Evolutionary conservation across 352 stramenopile genomes (phyloP).

Genomic region (Phytophthora tentaculata): DNA sequence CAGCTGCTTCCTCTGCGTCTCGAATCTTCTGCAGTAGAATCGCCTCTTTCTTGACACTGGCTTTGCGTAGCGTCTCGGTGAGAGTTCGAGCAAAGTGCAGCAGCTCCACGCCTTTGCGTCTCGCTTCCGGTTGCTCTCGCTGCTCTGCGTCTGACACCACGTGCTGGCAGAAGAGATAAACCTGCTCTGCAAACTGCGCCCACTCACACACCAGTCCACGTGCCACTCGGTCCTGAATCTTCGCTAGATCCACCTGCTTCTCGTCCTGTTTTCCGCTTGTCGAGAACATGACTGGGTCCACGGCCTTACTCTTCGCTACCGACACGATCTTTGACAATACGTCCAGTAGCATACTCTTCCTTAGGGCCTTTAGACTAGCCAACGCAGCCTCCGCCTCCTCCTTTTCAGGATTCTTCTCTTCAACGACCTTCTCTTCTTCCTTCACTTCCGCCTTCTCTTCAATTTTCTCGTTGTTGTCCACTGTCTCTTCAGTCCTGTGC

Average conservation of each 20-base stretch:
- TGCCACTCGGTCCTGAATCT: slow-evolving; percentile 51
- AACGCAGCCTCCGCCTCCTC: slow-evolving; percentile 51
- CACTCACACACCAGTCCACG: slow-evolving; percentile 58
- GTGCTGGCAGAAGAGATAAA: slow-evolving; percentile 78
- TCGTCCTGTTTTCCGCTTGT: background rate
- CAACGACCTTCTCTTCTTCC: background rate
- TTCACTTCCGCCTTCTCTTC: slow-evolving; percentile 12
- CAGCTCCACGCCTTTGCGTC: slow-evolving; percentile 77
- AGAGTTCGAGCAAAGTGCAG: slow-evolving; percentile 78
- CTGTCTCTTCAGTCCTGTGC: slow-evolving; percentile 7
- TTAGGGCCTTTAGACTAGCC: slow-evolving; percentile 51
- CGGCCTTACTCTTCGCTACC: slow-evolving; percentile 75
- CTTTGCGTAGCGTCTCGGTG: slow-evolving; percentile 75
- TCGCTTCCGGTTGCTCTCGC: slow-evolving; percentile 55
- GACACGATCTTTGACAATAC: slow-evolving; percentile 85
- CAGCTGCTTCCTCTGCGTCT: slow-evolving; percentile 25
- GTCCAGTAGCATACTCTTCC: slow-evolving; percentile 79
- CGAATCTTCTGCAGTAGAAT: slow-evolving; percentile 54
- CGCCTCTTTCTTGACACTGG: slow-evolving; percentile 72
- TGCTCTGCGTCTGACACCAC: slow-evolving; percentile 69
- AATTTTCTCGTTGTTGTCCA: slow-evolving; percentile 1
- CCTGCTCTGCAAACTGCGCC: slow-evolving; percentile 71
- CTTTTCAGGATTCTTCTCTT: slow-evolving; percentile 27
- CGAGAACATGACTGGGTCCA: slow-evolving; percentile 68
- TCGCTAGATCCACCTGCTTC: slow-evolving; percentile 54